phyloP scores from a whole-genome alignment of 768 basidiomycete species.

The Suillus brevipes region DNA sequence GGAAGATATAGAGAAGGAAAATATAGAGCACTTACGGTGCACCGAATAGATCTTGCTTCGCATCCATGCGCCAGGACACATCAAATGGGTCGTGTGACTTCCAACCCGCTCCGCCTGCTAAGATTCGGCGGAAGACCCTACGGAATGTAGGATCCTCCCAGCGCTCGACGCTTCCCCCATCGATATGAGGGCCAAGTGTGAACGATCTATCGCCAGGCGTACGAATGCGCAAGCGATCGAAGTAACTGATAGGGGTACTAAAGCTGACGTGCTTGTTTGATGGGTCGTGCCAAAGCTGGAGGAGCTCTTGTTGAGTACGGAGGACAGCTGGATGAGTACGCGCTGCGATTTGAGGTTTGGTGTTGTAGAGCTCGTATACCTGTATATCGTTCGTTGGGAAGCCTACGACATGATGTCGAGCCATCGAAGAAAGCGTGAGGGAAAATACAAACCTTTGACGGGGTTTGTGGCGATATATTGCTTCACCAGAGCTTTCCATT shows the following conservation, averaged over 20 bases:
- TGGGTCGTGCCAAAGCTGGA: conserved; percentile 57
- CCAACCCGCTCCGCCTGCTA: conserved; percentile 47
- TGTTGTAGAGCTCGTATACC: conserved; percentile 75
- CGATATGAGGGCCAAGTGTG: conserved; percentile 61
- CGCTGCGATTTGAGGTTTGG: conserved; percentile 59
- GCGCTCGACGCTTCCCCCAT: conserved; percentile 54
- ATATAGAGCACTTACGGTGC: conserved; percentile 43
- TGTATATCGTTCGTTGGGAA: conserved; percentile 69
- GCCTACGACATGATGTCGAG: conserved; percentile 38
- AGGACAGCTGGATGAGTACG: conserved; percentile 65
- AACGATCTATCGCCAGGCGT: conserved; percentile 70
- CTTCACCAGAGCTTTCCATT: conserved; percentile 56
- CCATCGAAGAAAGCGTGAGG: neutral
- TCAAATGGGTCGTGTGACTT: conserved; percentile 52
- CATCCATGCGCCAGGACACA: conserved; percentile 44
- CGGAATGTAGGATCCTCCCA: conserved; percentile 52
- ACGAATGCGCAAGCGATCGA: conserved; percentile 73
- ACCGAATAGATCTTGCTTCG: conserved; percentile 62
- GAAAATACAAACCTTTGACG: conserved; percentile 44
- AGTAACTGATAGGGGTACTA: conserved; percentile 67
- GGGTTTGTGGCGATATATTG: conserved; percentile 56
- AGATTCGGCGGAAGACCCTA: conserved; percentile 42
- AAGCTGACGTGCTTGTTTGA: conserved; percentile 45
- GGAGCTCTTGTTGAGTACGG: conserved; percentile 54
- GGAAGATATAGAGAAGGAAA: conserved; percentile 14